Evolutionary conservation across 2,329 filamentous ascomycete species (phyloP), one percentile per base, ranked within the genome.

Genomic region (Colletotrichum navitas): DNA sequence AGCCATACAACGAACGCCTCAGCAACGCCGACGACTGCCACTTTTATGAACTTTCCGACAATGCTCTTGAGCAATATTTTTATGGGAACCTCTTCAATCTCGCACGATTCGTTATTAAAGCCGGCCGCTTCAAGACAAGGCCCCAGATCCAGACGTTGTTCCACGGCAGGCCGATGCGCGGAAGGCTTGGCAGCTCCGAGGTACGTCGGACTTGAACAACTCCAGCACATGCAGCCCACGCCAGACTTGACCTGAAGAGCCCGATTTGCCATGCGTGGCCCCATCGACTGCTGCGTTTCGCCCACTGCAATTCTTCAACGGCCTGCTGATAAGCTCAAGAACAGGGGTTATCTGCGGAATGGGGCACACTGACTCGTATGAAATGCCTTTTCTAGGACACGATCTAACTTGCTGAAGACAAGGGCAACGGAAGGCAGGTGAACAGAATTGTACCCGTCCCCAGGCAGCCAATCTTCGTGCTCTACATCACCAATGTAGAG

Each of bases 401-500:
- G 82, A 26, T 81, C 77, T 26, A 88, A 76, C 74, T 91, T 83
- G n/a, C 82, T 80, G 51, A 92, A 83, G 39, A 85, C 83, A 34
- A 74, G 82, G 75, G 83, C 88, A 82, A 81, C 86, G 76, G 76
- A 85, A 75, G 80, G 84, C 75, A 84, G 86, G 82, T 84, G 85
- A 1, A 91, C 85, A 73, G 87, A 84, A 77, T 91, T 89, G 76
- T 88, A 90, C 64, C 85, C 81, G 5, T 82, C 79, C 61, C 86
- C 88, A 34, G 82, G 81, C 5, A 80, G 74, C 90, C 90, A 92
- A 11, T 87, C 83, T 32, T 34, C 29, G 58, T 87, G 83, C 73
- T 91, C 88, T 62, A 86, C 85, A 76, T 92, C 89, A 75, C 92
- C 90, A 12, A 92, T 84, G 69, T 90, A 82, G 79, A 91, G 91